Evolutionary conservation across 768 basidiomycete genomes (phyloP), one percentile per base, ranked within the genome.

Genomic region (Mycena floridula): DNA sequence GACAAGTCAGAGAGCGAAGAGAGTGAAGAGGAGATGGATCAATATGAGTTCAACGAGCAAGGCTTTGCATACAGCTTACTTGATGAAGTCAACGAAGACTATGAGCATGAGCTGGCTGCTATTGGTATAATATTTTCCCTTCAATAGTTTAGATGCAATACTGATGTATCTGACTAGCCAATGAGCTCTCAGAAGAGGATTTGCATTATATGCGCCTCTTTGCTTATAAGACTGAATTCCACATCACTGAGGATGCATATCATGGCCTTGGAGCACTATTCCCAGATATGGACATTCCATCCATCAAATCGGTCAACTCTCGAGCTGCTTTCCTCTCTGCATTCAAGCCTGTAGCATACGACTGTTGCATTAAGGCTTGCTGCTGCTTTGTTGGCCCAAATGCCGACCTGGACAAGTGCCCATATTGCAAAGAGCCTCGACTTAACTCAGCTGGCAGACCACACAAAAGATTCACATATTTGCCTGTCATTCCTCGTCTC

Each of bases 281-380:
- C 22, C 38, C 38, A 5, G 3, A 39, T 21, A 39, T 13, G 13
- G 22, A 39, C 28, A 44, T 44, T 35, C 43, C 27, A 15, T 44
- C 27, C 5, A 20, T 32, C 13, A 35, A 27, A 22, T 13, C n/a
- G 5, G 25, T 25, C 24, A 27, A 35, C 13, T 20, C 45, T 1
- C 55, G 51, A 16, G 46, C 53, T 2, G 50, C 50, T 3, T 50
- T 45, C 22, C 53, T 64, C 4, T 51, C 63, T n/a, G 62, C 55
- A 4, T 26, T 65, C 15, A 42, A 51, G 18, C 51, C 56, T 5
- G 22, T 39, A 5, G n/a, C 22, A 5, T 60, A 44, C 43, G 45
- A 67, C 37, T 63, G 61, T 26, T 67, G 65, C 43, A 21, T 46
- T 5, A 61, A 64, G 25, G 56, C 54, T 2, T 67, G 66, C 46